A percentile compares a stretch with the other conserved stretches of the same genome.
Conservation (phyloP, 768 basidiomycete genomes). For the Mycena galopus region DNA sequence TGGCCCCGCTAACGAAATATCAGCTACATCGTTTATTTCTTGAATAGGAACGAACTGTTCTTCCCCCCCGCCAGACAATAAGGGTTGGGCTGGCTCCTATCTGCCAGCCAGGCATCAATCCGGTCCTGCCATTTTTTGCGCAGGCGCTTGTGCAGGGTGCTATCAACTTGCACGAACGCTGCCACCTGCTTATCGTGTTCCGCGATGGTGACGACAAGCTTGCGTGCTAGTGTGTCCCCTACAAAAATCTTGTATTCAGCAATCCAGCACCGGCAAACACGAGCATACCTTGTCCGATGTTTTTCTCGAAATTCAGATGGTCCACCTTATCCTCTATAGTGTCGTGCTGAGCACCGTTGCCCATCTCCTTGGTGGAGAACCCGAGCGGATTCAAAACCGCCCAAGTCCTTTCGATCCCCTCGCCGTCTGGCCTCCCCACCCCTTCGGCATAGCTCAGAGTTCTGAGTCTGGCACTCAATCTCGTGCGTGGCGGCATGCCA, state of each 20-base stretch:
- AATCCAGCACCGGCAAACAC: neutral
- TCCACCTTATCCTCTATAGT: slow-evolving; percentile 46
- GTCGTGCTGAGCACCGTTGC: slow-evolving; percentile 38
- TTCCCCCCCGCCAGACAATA: slow-evolving; percentile 4
- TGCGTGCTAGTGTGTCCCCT: slow-evolving; percentile 18
- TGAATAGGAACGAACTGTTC: neutral
- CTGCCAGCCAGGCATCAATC: no score
- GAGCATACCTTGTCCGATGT: slow-evolving; percentile 18
- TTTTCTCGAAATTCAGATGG: slow-evolving; percentile 39
- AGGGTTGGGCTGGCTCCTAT: slow-evolving; percentile 37
- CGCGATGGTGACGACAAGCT: slow-evolving; percentile 22
- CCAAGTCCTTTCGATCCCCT: slow-evolving; percentile 50
- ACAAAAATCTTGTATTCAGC: neutral
- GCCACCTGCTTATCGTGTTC: slow-evolving; percentile 19
- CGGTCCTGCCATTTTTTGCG: slow-evolving; percentile 1
- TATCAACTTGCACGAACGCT: slow-evolving; percentile 19
- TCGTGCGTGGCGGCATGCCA: no score
- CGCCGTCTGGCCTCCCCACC: slow-evolving; percentile 49
- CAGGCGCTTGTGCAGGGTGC: neutral
- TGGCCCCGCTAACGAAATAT: neutral
- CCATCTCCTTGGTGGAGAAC: slow-evolving; percentile 48
- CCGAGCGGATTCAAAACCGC: slow-evolving; percentile 37
- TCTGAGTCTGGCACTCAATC: no score
- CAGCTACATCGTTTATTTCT: neutral
- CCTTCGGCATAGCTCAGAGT: no score